Evolutionary conservation across 371 early-diverging fungal species (phyloP).

Genomic region (Lichtheimia ramosa): DNA sequence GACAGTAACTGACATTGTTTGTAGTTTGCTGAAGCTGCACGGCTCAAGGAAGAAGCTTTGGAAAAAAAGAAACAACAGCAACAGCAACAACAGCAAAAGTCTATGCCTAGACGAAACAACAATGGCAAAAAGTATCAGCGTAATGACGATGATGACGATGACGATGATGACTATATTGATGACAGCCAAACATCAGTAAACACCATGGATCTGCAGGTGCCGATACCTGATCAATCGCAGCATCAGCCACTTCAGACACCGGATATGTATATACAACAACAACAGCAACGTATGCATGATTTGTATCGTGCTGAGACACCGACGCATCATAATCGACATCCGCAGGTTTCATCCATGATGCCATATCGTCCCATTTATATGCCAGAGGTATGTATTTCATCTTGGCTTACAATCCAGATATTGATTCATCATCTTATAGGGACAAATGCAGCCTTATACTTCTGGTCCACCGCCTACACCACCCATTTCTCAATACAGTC

Average conservation of each 20-base stretch:
- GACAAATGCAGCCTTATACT: too few species aligned
- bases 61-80: background rate
- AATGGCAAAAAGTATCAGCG: background rate
- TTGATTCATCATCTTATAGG: too few species aligned
- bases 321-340: background rate
- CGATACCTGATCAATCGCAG: background rate
- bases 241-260: background rate
- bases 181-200: background rate
- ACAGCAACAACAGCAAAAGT: background rate
- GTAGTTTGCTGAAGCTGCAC: background rate
- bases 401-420: too few species aligned
- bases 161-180: background rate
- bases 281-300: slow-evolving; percentile 1
- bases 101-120: too few species aligned
- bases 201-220: background rate
- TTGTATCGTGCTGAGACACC: background rate
- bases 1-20: too few species aligned
- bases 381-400: background rate
- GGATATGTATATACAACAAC: background rate
- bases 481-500: too few species aligned
- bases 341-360: background rate
- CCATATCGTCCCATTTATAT: background rate
- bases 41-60: background rate
- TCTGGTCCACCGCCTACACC: too few species aligned
- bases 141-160: background rate